Conservation (phyloP, 192 early-diverging fungal genomes). For the Dimargaris xerosporica region DNA sequence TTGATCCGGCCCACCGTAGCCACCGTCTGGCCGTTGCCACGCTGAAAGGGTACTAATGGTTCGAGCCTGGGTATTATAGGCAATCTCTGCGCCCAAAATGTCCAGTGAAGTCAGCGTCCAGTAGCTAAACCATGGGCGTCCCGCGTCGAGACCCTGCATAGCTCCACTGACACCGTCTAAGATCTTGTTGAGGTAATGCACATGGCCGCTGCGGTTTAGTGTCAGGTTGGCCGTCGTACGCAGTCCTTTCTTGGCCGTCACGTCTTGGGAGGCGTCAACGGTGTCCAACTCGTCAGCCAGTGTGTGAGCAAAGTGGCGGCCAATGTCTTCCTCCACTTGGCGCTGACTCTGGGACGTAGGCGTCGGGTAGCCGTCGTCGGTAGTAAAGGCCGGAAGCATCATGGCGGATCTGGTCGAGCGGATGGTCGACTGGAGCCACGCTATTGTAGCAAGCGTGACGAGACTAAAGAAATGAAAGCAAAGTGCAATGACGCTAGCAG, state of each 20-base stretch:
- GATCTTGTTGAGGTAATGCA: slow-evolving; percentile 33
- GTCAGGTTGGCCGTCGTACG: slow-evolving; percentile 18
- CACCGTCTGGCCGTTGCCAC: slow-evolving; percentile 57
- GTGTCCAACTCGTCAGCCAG: slow-evolving; percentile 12
- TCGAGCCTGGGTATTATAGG: slow-evolving; percentile 27
- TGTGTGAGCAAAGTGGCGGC: background rate
- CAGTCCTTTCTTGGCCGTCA: slow-evolving; percentile 16
- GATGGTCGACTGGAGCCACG: too few species aligned
- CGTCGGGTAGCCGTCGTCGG: slow-evolving; percentile 25
- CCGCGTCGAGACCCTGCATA: slow-evolving; percentile 62
- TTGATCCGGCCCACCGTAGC: slow-evolving; percentile 79
- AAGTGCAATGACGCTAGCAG: too few species aligned
- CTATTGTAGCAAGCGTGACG: too few species aligned
- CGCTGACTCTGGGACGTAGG: slow-evolving; percentile 23
- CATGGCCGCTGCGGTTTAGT: slow-evolving; percentile 40
- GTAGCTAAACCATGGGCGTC: slow-evolving; percentile 79
- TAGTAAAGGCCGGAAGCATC: slow-evolving; percentile 25
- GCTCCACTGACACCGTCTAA: slow-evolving; percentile 33
- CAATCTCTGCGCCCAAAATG: slow-evolving; percentile 45
- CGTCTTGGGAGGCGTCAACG: slow-evolving; percentile 13
- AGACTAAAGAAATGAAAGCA: too few species aligned
- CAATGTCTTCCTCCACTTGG: slow-evolving; percentile 27
- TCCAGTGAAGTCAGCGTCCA: slow-evolving; percentile 81
- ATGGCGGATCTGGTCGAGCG: too few species aligned
- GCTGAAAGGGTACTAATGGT: slow-evolving; percentile 33